Evolutionary conservation across 1,139 yeast species (phyloP).

Genomic region (Arxiozyma bovina): DNA sequence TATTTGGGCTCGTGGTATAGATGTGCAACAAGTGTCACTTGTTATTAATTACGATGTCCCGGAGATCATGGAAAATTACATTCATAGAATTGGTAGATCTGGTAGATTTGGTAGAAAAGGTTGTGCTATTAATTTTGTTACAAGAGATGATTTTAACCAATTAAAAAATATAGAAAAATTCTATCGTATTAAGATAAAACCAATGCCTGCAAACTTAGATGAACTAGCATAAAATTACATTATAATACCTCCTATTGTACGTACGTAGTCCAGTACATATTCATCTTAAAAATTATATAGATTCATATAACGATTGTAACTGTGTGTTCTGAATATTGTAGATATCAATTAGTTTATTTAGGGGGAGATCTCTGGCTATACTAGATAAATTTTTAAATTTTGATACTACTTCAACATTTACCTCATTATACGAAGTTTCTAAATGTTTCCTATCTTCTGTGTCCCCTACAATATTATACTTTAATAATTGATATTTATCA

Average conservation of each 20-base stretch:
- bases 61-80: conserved; percentile 72
- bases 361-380: conserved; percentile 12
- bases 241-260: neutral
- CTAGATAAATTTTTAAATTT: conserved; percentile 17
- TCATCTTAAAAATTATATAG: conserved; percentile 8
- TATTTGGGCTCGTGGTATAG: conserved; percentile 97
- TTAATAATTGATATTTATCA: conserved; percentile 27
- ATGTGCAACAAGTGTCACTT: conserved; percentile 92
- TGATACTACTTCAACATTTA: conserved; percentile 26
- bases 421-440: conserved; percentile 7
- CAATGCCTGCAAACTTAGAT: conserved; percentile 76
- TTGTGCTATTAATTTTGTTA: conserved; percentile 81
- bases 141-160: conserved; percentile 53
- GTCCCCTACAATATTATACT: conserved; percentile 8
- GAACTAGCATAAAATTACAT: conserved; percentile 25
- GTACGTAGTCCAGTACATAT: neutral
- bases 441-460: neutral
- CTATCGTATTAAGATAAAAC: conserved; percentile 69
- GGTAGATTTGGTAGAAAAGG: conserved; percentile 97
- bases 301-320: conserved; percentile 21
- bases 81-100: conserved; percentile 90
- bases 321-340: conserved; percentile 35
- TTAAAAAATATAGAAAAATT: conserved; percentile 66
- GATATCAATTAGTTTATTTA: conserved; percentile 30
- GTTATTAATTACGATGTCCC: conserved; percentile 93